Evolutionary conservation across 495 filamentous ascomycete species (phyloP), one percentile per base, ranked within the genome.

Genomic region (Xylaria cubensis): DNA sequence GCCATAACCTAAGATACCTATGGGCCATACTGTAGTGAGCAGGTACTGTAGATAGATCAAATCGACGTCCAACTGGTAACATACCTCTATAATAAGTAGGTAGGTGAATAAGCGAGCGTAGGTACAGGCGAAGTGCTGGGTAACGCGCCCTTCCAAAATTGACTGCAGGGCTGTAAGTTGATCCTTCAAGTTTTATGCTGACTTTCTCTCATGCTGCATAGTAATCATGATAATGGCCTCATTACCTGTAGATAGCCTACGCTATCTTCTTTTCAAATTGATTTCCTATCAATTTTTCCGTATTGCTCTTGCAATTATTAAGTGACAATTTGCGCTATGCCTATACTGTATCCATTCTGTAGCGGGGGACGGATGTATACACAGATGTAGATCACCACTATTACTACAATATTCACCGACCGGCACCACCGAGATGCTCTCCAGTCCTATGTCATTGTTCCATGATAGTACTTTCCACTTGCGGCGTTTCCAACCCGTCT

Each of bases 191-290:
- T 55, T 55, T n/a, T 32, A 26, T 67, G 65, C 65, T 67, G 65
- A 67, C 65, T 41, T 29, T 56, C 50, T 56, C 65, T 29, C 7
- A 26, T 32, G 36, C 34, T 67, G 65, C 65, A 67, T n/a, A 67
- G 65, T 67, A 67, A 67, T 67, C 65, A 67, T n/a, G 36, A 24
- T 36, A 13, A 56, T 67, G 19, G 65, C n/a, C 50, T 67, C 50
- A 42, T 36, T 36, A 17, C 34, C 48, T 51, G 56, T 51, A 36
- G 46, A 67, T 53, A 67, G 24, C 44, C 44, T 32, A 12, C 64
- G 46, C 48, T 53, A 51, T 48, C 12, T 53, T 32, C 4, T 13
- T 48, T 19, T 65, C 39, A 19, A 32, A 26, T 34, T 7, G 24
- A 19, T 7, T 19, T 42, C 19, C 48, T 29, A 8, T 32, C 34